These are phyloP conservation scores for Schizonepeta tenuifolia DNA, from an alignment of 257 asterid species.

Conservation along the genomic window DNA sequence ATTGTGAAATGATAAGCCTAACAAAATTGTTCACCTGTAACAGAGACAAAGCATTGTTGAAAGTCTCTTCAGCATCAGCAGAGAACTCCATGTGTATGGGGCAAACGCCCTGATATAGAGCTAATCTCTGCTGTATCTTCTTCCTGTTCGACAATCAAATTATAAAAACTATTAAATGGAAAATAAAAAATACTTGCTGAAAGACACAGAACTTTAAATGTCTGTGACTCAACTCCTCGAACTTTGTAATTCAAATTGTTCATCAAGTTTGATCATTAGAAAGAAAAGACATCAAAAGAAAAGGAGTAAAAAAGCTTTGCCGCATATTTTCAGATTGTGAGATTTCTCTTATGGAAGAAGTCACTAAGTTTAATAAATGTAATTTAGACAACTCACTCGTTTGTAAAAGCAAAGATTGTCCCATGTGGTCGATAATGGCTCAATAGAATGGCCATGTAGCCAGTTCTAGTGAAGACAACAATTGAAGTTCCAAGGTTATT, in stretches of 20 bases:
- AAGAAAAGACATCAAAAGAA: background rate
- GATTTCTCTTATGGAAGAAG: constrained; percentile 11
- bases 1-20: background rate
- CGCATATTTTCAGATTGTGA: background rate
- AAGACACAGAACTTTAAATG: background rate
- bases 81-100: constrained; percentile 87
- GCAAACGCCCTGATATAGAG: constrained; percentile 90
- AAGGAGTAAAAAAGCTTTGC: background rate
- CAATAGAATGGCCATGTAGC: constrained; percentile 90
- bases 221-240: background rate
- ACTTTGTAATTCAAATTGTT: constrained; percentile 8
- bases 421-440: constrained; percentile 95
- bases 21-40: constrained; percentile 61
- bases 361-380: background rate
- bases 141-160: constrained; percentile 54
- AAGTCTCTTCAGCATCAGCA: constrained; percentile 80
- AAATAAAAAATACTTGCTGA: constrained; percentile 1
- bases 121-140: constrained; percentile 85
- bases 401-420: constrained; percentile 93
- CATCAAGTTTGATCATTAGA: background rate
- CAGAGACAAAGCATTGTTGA: constrained; percentile 63
- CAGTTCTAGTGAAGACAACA: constrained; percentile 88
- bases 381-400: constrained; percentile 69
- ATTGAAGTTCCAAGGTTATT: constrained; percentile 89
- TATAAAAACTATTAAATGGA: constrained; percentile 14